phyloP scores from a whole-genome alignment of 1,284 basidiomycete species.

The Fomitiporia mediterranea region DNA sequence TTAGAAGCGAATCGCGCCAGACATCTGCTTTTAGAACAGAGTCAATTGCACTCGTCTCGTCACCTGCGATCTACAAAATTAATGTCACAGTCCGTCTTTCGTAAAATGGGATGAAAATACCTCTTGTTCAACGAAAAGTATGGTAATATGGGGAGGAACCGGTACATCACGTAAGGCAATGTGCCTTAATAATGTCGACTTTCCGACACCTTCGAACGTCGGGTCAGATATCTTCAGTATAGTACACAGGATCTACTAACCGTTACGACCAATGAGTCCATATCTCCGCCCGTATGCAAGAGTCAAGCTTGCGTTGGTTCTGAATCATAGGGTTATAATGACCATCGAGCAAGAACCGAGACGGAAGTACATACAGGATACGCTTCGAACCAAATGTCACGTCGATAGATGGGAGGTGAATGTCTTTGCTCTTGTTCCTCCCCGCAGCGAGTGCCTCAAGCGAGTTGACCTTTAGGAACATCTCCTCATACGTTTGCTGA shows the following conservation, averaged over 20 bases:
- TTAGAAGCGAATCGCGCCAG: constrained; percentile 87
- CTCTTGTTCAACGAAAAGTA: constrained; percentile 98
- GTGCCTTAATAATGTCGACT: constrained; percentile 94
- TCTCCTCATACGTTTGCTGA: constrained; percentile 94
- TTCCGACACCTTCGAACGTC: constrained; percentile 74
- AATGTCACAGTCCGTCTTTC: background rate
- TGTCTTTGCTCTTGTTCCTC: constrained; percentile 96
- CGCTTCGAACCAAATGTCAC: constrained; percentile 92
- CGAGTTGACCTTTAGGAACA: constrained; percentile 99
- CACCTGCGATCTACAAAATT: constrained; percentile 71
- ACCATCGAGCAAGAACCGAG: too few species aligned
- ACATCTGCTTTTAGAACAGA: constrained; percentile 97
- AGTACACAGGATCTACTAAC: constrained; percentile 29
- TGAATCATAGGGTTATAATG: constrained; percentile 32
- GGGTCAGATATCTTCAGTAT: background rate
- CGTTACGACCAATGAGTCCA: constrained; percentile 81
- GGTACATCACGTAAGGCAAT: constrained; percentile 95
- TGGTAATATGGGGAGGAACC: constrained; percentile 91
- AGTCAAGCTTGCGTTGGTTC: constrained; percentile 80
- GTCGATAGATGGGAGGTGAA: constrained; percentile 94
- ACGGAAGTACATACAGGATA: constrained; percentile 66
- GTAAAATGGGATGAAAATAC: constrained; percentile 35
- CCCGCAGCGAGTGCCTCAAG: constrained; percentile 74
- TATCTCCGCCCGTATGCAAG: constrained; percentile 87
- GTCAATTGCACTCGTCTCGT: constrained; percentile 89